Evolutionary conservation across 2,329 filamentous ascomycete genomes (phyloP), one percentile per base, ranked within the genome.

Genomic region (Gnomoniopsis smithogilvyi): DNA sequence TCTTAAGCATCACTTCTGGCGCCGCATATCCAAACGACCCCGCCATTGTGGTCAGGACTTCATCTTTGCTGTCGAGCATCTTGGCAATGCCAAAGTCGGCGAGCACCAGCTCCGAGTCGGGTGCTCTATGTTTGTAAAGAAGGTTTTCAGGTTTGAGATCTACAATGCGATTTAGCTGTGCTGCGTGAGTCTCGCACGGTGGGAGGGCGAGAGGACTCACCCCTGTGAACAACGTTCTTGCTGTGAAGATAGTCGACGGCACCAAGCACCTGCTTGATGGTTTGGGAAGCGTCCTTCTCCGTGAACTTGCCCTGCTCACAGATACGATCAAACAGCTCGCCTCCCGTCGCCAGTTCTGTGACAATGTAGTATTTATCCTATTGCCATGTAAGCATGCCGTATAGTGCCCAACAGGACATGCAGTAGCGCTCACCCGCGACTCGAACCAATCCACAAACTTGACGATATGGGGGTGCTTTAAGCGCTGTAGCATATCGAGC

Each of bases 331-430:
- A 99, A 99, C 64, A 99, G 79, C 78, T 99, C 95, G 73, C 95
- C 95, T 66, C 95, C 95, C 0, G 91, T 96, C 46, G 95, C 95
- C 58, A 99, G 82, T 75, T 99, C 90, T 34, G 95, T 99, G 67
- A 99, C 93, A 67, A 99, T 98, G 75, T 99, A 99, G 79, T 96
- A 99, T 80, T 99, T 99, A 80, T 99, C 95, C 92, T 96, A 67
- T 33, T 30, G 11, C 66, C 54, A 67, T 64, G 61, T 56, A 26
- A 55, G 45, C 33, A 24, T 52, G 10, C 4, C 21, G 19, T 38
- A 30, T 24, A 11, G 15, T 15, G 10, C 6, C 33, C 41, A 19
- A 21, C 2, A 7, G 36, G 30, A 33, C 22, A 34, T 24, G 24
- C 45, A 24, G 41, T n/a, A 51, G 26, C 51, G 69, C 87, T 66